Conservation (phyloP, 1,139 yeast species). For the Saccharomyces uvarum region DNA sequence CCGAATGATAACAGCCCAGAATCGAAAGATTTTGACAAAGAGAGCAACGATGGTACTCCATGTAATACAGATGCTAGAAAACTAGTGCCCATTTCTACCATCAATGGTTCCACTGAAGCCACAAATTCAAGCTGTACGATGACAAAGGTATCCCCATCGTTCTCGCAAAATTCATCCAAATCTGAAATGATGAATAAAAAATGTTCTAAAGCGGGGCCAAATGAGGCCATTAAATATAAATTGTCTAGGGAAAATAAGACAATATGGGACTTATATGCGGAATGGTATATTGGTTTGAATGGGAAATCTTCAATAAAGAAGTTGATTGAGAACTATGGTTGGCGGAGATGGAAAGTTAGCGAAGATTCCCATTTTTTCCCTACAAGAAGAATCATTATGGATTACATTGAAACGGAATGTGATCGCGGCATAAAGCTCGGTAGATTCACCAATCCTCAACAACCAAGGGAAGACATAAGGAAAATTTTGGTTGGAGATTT, state of each 20-base stretch:
- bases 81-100: background rate
- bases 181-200: background rate
- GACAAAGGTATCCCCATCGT: background rate
- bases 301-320: constrained; percentile 30
- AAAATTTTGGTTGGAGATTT: constrained; percentile 30
- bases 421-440: constrained; percentile 29
- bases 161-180: background rate
- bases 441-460: constrained; percentile 24
- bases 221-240: constrained; percentile 25
- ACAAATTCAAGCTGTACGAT: background rate
- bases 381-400: constrained; percentile 31
- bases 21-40: background rate
- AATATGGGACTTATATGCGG: constrained; percentile 33
- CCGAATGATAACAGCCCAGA: background rate
- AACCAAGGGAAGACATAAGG: constrained; percentile 28
- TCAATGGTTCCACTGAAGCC: background rate
- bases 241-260: constrained; percentile 32
- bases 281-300: constrained; percentile 33
- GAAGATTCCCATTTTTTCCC: constrained; percentile 35
- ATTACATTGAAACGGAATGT: constrained; percentile 31
- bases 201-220: background rate
- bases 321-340: constrained; percentile 31
- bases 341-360: constrained; percentile 34
- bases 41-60: background rate
- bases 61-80: background rate